Evolutionary conservation across 2,329 filamentous ascomycete genomes (phyloP), one percentile per base, ranked within the genome.

Genomic region (Cytospora chrysosperma): DNA sequence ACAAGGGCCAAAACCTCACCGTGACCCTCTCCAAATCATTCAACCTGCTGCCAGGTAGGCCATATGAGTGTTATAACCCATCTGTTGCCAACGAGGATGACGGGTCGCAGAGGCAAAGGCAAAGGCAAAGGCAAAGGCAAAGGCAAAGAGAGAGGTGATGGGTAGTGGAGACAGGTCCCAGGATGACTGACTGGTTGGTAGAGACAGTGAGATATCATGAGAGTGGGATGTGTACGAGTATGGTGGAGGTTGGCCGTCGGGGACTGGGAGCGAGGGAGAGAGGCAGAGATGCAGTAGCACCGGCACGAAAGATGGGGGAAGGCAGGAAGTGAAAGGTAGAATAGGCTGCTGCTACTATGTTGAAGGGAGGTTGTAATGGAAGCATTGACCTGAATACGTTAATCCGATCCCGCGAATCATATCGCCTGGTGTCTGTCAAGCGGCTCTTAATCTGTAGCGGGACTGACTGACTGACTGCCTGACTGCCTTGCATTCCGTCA

Each of bases 331-430:
- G 32, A 47, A 54, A 27, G 32, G 37, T 43, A 54, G 9, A n/a
- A 21, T 49, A 55, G 50, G 50, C 52, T 43, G 50, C 40, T 43
- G 50, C 52, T 43, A 34, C 43, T 47, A 40, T 30, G 37, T 59
- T 30, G 60, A 37, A 28, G 40, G 52, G 52, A 47, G 37, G 58
- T 34, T 52, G 37, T 55, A 61, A 49, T 55, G 51, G 40, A 55
- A 54, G 58, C 58, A 49, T 28, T 55, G 50, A 26, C 30, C 53
- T 55, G n/a, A 30, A 37, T 49, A 37, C 43, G 59, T 61, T 61
- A 61, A 61, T 61, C 59, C 59, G 59, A 61, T 49, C 50, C 51
- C 51, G 51, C 59, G 59, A 61, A 61, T 61, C 59, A 61, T 28
- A 55, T 61, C n/a, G 59, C 59, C 59, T 61, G 59, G 52, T 50